These are phyloP conservation scores for Croton laevigatus DNA, from an alignment of 441 rosid species.

Conservation along the genomic window DNA sequence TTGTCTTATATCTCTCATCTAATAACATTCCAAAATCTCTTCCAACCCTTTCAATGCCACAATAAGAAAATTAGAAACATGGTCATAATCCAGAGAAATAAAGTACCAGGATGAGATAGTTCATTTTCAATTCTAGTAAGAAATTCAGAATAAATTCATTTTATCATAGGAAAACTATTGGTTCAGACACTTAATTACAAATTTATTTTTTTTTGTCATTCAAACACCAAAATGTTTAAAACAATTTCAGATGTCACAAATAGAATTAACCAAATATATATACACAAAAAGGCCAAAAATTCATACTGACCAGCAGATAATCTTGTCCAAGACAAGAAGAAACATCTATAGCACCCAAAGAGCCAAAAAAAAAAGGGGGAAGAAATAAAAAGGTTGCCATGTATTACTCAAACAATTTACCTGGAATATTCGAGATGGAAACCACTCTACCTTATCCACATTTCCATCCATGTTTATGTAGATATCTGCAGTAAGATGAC, in stretches of 20 bases:
- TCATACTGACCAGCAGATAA: not conserved
- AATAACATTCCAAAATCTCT: too few relatives aligned
- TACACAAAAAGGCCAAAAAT: not conserved
- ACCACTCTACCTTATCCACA: slow-evolving; percentile 73
- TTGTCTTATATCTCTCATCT: too few relatives aligned
- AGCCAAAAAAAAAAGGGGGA: not conserved
- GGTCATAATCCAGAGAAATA: too few relatives aligned
- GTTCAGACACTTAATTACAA: too few relatives aligned
- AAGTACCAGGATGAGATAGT: too few relatives aligned
- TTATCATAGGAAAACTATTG: too few relatives aligned
- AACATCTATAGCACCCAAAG: not conserved
- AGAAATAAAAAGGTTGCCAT: not conserved
- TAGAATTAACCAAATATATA: not conserved
- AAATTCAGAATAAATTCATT: too few relatives aligned
- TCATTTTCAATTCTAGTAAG: too few relatives aligned
- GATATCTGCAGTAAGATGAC: slow-evolving; percentile 85
- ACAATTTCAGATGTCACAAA: not conserved
- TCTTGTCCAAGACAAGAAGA: not conserved
- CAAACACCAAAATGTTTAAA: too few relatives aligned
- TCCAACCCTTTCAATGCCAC: too few relatives aligned
- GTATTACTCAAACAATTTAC: slow-evolving; percentile 29
- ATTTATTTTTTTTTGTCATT: too few relatives aligned
- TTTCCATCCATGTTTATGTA: slow-evolving; percentile 78
- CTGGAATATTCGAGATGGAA: slow-evolving; percentile 95
- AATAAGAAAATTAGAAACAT: too few relatives aligned